Base-by-base conservation (phyloP, 2,329 filamentous ascomycete species). In the Colletotrichum cuscutae region DNA sequence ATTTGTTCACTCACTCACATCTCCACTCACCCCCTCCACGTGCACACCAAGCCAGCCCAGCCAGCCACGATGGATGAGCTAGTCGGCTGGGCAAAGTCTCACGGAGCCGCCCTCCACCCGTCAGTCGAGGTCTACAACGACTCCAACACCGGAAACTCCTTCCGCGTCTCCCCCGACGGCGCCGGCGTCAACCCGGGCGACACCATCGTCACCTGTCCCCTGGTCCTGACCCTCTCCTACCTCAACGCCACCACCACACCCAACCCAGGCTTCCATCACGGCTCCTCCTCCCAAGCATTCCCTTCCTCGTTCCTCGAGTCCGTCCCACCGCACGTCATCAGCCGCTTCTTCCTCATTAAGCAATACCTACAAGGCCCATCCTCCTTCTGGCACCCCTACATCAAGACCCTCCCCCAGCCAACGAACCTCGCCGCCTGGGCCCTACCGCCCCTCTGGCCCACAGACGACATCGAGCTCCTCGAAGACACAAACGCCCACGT, bases 331-430 rank as follows among this genome's bases (percentile, higher is more conserved):
- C 88, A 93, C 75, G 89, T 93, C 69, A 82, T 91, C 61, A 88
- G 90, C 9, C 88, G 91, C 4, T 92, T 94, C 81, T 92, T 93
- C 75, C 85, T 95, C 6, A 86, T 93, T 78, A 89, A 91, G 73
- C 90, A 95, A 79, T 91, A 90, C 77, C 84, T 94, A 37, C 81
- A 87, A 2, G 89, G 88, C 1, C 68, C 81, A 2, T 77, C 85
- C 2, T 93, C 92, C 0, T 90, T 89, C 76, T 95, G 93, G 93
- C 86, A 84, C 79, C 87, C 90, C 1, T 95, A 95, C 80, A 89
- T 95, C 75, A 82, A 83, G 11, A 88, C 89, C 0, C 84, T 95
- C 0, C 92, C 93, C 1, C 89, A 90, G 72, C 91, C 91, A 0
- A 85, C 87, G 11, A 82, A 90, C 2, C 76, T 82, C 4, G 77